Evolutionary conservation across 768 basidiomycete species (phyloP).

Genomic region (Boletus edulis): DNA sequence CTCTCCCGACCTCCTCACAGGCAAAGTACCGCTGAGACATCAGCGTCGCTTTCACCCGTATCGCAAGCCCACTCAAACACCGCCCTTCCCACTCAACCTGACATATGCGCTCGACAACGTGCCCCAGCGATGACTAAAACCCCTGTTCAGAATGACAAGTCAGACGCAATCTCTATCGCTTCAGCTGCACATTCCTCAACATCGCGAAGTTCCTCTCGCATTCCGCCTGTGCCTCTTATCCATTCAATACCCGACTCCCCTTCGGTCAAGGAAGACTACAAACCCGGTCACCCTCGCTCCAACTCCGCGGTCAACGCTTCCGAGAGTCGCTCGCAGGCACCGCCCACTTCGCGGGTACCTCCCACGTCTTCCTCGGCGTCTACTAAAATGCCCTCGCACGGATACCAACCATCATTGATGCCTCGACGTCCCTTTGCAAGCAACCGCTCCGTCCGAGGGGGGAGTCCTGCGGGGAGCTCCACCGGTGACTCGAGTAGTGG

Average conservation of each 20-base stretch:
- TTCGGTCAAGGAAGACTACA: conserved; percentile 26
- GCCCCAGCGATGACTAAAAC: conserved; percentile 5
- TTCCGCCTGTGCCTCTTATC: conserved; percentile 31
- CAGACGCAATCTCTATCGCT: conserved; percentile 24
- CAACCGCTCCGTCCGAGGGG: conserved; percentile 37
- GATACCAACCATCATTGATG: conserved; percentile 20
- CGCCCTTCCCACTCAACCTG: conserved; percentile 9
- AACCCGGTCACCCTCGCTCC: conserved; percentile 10
- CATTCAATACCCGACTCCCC: conserved; percentile 32
- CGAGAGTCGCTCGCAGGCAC: conserved; percentile 13
- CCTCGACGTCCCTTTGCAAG: conserved; percentile 58
- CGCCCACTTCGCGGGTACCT: conserved; percentile 8
- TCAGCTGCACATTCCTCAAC: conserved; percentile 22
- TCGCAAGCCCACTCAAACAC: conserved; percentile 1
- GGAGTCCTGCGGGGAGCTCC: conserved; percentile 76
- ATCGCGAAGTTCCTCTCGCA: conserved; percentile 25
- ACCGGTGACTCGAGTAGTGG: conserved; percentile 84
- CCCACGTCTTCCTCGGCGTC: conserved; percentile 6
- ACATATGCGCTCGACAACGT: conserved; percentile 13
- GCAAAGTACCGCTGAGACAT: conserved; percentile 23
- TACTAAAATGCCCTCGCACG: conserved; percentile 26
- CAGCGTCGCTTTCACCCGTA: conserved; percentile 6
- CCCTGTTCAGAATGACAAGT: conserved; percentile 23
- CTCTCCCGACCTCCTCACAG: conserved; percentile 53
- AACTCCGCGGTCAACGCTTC: conserved; percentile 6